A percentile compares a stretch with the other conserved stretches of the same genome.
phyloP scores from a whole-genome alignment of 345 rosid species.

The Noccaea bulbosa region DNA sequence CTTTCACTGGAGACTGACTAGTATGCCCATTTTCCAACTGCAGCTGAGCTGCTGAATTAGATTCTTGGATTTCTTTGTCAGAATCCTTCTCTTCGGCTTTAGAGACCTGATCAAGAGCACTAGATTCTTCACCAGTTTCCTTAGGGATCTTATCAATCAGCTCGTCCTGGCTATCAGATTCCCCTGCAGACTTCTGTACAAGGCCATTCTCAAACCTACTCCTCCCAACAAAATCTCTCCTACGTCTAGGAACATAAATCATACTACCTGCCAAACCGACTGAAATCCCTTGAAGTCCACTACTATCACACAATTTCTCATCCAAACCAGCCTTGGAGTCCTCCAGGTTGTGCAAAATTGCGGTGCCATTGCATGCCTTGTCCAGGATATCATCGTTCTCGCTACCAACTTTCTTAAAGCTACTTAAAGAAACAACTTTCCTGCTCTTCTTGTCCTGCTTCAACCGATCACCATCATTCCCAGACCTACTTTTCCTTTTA shows the following conservation, averaged over 20 bases:
- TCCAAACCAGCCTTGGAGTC: constrained; percentile 49
- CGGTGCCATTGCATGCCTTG: constrained; percentile 57
- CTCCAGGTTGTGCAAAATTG: constrained; percentile 46
- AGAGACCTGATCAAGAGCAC: constrained; percentile 40
- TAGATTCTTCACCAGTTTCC: constrained; percentile 46
- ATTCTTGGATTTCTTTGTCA: constrained; percentile 47
- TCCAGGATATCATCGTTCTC: constrained; percentile 51
- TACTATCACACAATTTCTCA: constrained; percentile 47
- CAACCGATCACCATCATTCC: constrained; percentile 51
- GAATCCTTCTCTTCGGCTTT: constrained; percentile 50
- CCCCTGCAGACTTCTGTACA: constrained; percentile 48
- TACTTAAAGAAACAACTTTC: constrained; percentile 59
- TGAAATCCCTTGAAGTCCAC: constrained; percentile 53
- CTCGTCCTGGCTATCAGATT: constrained; percentile 46
- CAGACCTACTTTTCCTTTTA: constrained; percentile 63
- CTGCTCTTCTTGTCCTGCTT: constrained; percentile 63
- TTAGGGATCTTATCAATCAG: constrained; percentile 46
- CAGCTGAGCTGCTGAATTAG: constrained; percentile 41
- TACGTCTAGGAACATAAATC: constrained; percentile 75
- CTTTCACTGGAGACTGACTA: constrained; percentile 43
- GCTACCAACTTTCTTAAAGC: constrained; percentile 52
- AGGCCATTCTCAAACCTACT: constrained; percentile 60
- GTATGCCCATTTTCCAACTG: constrained; percentile 51
- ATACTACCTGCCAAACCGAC: constrained; percentile 56
- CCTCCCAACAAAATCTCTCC: constrained; percentile 79